Conservation (phyloP, 495 filamentous ascomycete species). For the Hypomontagnella monticulosa region DNA sequence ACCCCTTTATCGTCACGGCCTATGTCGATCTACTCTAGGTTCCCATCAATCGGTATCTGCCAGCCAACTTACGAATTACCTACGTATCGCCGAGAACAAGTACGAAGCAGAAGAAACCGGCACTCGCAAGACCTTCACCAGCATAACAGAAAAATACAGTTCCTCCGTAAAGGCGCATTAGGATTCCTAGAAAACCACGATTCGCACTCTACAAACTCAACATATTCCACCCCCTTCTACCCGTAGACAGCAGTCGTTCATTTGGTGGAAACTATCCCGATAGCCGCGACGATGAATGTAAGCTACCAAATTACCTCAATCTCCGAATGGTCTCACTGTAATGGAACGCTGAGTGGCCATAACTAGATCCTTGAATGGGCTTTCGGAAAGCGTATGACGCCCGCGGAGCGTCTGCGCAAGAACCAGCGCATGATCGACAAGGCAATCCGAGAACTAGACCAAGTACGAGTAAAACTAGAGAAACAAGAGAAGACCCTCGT, state of each 20-base stretch:
- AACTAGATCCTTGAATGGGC: conserved; percentile 94
- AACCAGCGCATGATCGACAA: conserved; percentile 97
- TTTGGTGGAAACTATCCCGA: background rate
- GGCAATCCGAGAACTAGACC: conserved; percentile 93
- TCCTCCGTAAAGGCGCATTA: background rate
- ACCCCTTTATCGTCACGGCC: conserved; percentile 13
- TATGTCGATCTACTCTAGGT: background rate
- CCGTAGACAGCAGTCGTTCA: background rate
- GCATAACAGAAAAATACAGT: background rate
- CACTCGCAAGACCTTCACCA: background rate
- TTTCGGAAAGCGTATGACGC: conserved; percentile 98
- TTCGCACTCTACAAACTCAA: background rate
- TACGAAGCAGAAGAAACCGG: conserved; percentile 1
- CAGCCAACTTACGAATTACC: conserved; percentile 20
- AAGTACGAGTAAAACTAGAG: conserved; percentile 92
- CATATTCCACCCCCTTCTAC: conserved; percentile 4
- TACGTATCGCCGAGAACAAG: background rate
- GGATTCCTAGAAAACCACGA: background rate
- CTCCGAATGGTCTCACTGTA: background rate
- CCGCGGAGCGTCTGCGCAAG: conserved; percentile 93
- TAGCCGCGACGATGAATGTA: conserved; percentile 49
- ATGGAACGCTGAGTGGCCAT: conserved; percentile 36
- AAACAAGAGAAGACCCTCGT: conserved; percentile 98
- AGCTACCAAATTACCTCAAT: conserved; percentile 14
- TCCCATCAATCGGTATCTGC: conserved; percentile 22